Evolutionary conservation across 352 stramenopile genomes (phyloP).

Genomic region (Phytophthora sp.): DNA sequence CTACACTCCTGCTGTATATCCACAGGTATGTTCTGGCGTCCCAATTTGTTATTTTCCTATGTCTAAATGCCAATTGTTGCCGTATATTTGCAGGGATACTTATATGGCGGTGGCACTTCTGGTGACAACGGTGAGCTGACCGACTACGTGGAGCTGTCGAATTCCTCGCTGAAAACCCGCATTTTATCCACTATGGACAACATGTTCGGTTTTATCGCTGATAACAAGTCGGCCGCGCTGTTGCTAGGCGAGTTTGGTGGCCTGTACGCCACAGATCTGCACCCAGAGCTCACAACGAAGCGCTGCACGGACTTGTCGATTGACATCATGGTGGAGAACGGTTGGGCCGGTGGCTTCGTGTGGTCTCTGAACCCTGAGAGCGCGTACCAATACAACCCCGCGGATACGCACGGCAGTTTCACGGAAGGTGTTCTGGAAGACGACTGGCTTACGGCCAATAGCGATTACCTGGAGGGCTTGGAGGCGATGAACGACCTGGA

Average conservation of each 20-base stretch:
- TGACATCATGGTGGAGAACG: slow-evolving; percentile 53
- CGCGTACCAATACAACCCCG: slow-evolving; percentile 69
- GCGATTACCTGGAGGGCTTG: slow-evolving; percentile 50
- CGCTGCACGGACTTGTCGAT: slow-evolving; percentile 68
- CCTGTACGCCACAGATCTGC: slow-evolving; percentile 57
- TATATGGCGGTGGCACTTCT: slow-evolving; percentile 47
- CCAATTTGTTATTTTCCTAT: no score
- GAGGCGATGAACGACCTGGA: slow-evolving; percentile 56
- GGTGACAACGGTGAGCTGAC: slow-evolving; percentile 32
- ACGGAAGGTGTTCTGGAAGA: slow-evolving; percentile 54
- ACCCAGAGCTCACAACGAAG: slow-evolving; percentile 66
- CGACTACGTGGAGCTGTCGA: slow-evolving; percentile 57
- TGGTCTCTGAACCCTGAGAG: slow-evolving; percentile 80
- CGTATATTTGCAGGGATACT: no score
- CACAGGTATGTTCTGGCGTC: slow-evolving; percentile 21
- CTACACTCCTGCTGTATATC: slow-evolving; percentile 64
- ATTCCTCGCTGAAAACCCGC: slow-evolving; percentile 43
- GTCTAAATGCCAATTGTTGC: no score
- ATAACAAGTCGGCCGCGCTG: slow-evolving; percentile 51
- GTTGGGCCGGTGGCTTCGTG: slow-evolving; percentile 68
- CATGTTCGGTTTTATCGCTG: slow-evolving; percentile 72
- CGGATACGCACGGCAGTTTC: slow-evolving; percentile 46
- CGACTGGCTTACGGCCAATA: slow-evolving; percentile 71
- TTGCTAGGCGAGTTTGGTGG: slow-evolving; percentile 76
- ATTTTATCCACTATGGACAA: slow-evolving; percentile 61